Evolutionary conservation across 1,284 basidiomycete species (phyloP).

Genomic region (Papiliotrema nemorosa): DNA sequence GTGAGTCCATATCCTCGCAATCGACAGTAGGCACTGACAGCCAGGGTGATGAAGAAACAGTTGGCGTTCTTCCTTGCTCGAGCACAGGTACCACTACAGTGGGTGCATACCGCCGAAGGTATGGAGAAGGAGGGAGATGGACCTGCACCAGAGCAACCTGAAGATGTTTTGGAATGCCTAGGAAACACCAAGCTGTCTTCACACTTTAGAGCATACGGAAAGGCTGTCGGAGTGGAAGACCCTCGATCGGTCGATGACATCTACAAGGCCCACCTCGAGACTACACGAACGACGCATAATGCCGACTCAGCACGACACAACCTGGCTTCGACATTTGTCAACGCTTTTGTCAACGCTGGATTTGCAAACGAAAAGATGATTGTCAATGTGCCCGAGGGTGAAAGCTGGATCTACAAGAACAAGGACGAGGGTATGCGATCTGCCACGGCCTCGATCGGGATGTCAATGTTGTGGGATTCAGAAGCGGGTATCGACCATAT

Average conservation of each 20-base stretch:
- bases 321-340: conserved; percentile 94
- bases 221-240: conserved; percentile 87
- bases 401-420: conserved; percentile 99
- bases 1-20: conserved; percentile 51
- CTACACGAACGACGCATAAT: conserved; percentile 63
- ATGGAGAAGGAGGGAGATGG: conserved; percentile 56
- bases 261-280: conserved; percentile 94
- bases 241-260: conserved; percentile 93
- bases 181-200: conserved; percentile 78
- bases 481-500: conserved; percentile 91
- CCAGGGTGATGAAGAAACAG: conserved; percentile 87
- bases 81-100: conserved; percentile 85
- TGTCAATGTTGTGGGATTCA: conserved; percentile 94
- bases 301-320: conserved; percentile 94
- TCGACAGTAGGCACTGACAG: too few relatives aligned
- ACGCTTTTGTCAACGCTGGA: conserved; percentile 98
- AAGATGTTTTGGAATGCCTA: conserved; percentile 78
- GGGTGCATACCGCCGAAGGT: conserved; percentile 62
- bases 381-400: conserved; percentile 92
- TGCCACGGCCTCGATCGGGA: conserved; percentile 88
- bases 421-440: conserved; percentile 98
- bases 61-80: conserved; percentile 91
- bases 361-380: conserved; percentile 99
- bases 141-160: conserved; percentile 62
- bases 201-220: conserved; percentile 88